Evolutionary conservation across 1,139 yeast species (phyloP).

Genomic region (Yamadazyma dendronema): DNA sequence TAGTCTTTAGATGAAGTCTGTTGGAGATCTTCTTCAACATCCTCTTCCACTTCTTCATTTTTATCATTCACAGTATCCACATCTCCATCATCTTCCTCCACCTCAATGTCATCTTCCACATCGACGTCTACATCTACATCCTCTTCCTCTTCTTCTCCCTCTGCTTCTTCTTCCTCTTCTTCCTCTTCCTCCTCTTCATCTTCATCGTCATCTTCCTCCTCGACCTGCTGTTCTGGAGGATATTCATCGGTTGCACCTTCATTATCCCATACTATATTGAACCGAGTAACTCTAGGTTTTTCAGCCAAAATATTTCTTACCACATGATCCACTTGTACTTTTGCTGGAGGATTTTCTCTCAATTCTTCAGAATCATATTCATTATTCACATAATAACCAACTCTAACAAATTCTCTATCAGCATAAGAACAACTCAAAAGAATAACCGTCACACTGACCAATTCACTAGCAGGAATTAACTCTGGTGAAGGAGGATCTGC

Average conservation of each 20-base stretch:
- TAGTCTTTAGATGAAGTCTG: constrained; percentile 3
- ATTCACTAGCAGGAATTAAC: constrained; percentile 89
- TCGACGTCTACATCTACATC: constrained; percentile 24
- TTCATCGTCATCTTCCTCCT: constrained; percentile 53
- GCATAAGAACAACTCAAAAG: constrained; percentile 89
- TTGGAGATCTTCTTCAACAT: constrained; percentile 5
- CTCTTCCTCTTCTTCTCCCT: constrained; percentile 24
- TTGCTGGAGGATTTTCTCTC: constrained; percentile 89
- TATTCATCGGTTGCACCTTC: constrained; percentile 65
- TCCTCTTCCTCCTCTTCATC: constrained; percentile 59
- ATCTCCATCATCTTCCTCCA: constrained; percentile 17
- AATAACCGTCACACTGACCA: constrained; percentile 93
- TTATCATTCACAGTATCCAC: not conserved
- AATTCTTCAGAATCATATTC: constrained; percentile 93
- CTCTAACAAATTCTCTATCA: constrained; percentile 92
- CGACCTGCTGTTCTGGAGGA: constrained; percentile 57
- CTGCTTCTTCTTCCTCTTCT: constrained; percentile 53
- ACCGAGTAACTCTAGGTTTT: constrained; percentile 95
- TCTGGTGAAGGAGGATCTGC: constrained; percentile 98
- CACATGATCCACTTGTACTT: constrained; percentile 92
- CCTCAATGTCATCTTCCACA: constrained; percentile 29
- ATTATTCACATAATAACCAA: constrained; percentile 95
- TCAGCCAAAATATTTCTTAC: constrained; percentile 94
- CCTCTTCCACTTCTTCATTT: constrained; percentile 10
- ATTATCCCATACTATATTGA: constrained; percentile 92